Evolutionary conservation across 805 yeast genomes (phyloP), one percentile per base, ranked within the genome.

Genomic region (Nakazawaea peltata): DNA sequence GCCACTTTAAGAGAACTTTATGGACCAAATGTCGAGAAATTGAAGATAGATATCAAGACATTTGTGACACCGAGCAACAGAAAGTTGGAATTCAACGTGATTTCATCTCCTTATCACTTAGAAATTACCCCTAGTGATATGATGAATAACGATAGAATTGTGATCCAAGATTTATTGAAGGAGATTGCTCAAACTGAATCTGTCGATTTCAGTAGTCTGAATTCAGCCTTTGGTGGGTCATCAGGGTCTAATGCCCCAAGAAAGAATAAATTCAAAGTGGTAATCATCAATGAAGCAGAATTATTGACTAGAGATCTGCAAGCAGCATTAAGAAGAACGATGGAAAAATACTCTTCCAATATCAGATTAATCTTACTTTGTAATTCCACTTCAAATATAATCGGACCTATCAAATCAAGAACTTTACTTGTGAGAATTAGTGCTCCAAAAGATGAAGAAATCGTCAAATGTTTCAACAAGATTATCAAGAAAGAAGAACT

Each of bases 81-180:
- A 32, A 90, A 86, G 53, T 59, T 92, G 37, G 97, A 92, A 49
- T 79, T 92, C 58, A 92, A 86, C 50, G 87, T 92, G 16, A 83
- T 92, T n/a, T 82, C 95, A 29, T 81, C 94, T 9, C 83, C 90
- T 0, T 76, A 80, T 52, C 99, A 92, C 58, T 60, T 88, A 43
- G 99, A 92, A 54, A 83, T 92, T 48, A 92, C 97, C 2, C 99
- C 99, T 6, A 74, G 92, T 41, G 98, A 92, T 58, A 81, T 92
- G 79, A 97, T 97, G 5, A 86, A 81, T 56, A 86, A 87, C 52
- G 99, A 92, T 59, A 70, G 97, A 43, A 80, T 92, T 34, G 96
- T 92, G 22, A 87, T 92, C 45, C 97, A 92, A 54, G 97, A 92
- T 49, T 61, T 92, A 41, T 67, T 92, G 47, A 92, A 92, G 50